Evolutionary conservation across 2,329 filamentous ascomycete species (phyloP), one percentile per base, ranked within the genome.

Genomic region (Diplodia intermedia): DNA sequence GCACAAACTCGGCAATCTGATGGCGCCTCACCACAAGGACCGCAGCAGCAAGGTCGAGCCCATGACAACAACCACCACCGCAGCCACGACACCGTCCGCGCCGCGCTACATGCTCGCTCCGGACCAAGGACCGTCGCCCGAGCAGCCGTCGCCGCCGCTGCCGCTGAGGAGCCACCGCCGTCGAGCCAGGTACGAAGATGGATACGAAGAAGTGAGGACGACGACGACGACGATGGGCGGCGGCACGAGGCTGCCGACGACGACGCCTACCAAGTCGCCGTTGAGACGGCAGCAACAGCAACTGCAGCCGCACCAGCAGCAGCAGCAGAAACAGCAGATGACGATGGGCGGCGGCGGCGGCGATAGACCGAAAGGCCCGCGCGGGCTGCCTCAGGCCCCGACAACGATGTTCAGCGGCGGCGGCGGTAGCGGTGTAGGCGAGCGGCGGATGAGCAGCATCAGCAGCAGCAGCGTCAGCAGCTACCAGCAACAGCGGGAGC

Each of bases 51-150:
- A 26, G 26, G 2, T 26, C 26, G 26, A 26, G 26, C 26, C 26
- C 26, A 26, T 4, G 26, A 26, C 26, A 53, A 4, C 50, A 23
- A 9, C 20, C 12, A n/a, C 11, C 23, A 11, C 11, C 23, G 6
- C 26, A 29, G 29, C 20, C n/a, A 18, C n/a, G 38, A 12, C 26
- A 7, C 15, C 38, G 1, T 2, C 47, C 20, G 4, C 38, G 33
- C 33, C 54, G 8, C n/a, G 3, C 23, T 60, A 47, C 20, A 31
- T 33, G 14, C 56, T 60, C 38, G 56, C 43, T 18, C 38, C 38
- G 23, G 23, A 60, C 38, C 56, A 60, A 14, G 56, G 23, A 18
- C 56, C 56, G 14, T 60, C 55, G 36, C 55, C 55, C 26, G 26
- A 26, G 26, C 26, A 26, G 26, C 26, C 26, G 26, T 26, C 36